phyloP scores from a whole-genome alignment of 352 stramenopile species.

The Globisporangium splendens region DNA sequence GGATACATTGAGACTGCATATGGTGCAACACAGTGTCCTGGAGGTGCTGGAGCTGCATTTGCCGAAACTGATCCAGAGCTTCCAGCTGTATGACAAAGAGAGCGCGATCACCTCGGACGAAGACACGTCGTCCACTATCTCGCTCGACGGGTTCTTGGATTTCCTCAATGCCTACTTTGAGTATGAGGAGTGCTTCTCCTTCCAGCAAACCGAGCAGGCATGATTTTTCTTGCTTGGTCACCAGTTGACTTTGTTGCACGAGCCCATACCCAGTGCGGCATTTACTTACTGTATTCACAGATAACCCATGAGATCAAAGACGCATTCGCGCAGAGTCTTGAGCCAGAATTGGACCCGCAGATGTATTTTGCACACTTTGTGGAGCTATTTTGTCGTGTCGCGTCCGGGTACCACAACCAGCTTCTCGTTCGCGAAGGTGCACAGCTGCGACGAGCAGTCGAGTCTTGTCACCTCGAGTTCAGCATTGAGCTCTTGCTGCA shows the following conservation, averaged over 20 bases:
- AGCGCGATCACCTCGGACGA: constrained; percentile 16
- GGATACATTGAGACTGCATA: constrained; percentile 44
- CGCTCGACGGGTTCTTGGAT: constrained; percentile 67
- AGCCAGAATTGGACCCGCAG: not conserved
- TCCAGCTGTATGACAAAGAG: constrained; percentile 50
- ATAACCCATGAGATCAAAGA: constrained; percentile 18
- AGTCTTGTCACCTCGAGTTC: constrained; percentile 61
- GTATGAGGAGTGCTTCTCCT: constrained; percentile 71
- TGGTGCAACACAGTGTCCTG: constrained; percentile 40
- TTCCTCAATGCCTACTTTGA: constrained; percentile 80
- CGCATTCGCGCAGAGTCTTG: constrained; percentile 7
- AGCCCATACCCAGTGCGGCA: no score
- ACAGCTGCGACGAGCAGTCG: constrained; percentile 45
- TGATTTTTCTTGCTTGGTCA: constrained; percentile 15
- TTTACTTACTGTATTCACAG: not conserved
- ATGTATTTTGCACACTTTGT: constrained; percentile 62
- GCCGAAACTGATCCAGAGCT: constrained; percentile 43
- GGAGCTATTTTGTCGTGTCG: constrained; percentile 61
- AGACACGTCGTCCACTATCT: constrained; percentile 34
- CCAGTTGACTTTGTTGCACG: constrained; percentile 6
- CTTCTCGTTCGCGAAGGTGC: constrained; percentile 43
- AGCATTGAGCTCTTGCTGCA: constrained; percentile 55
- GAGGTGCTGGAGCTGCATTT: constrained; percentile 48
- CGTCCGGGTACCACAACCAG: constrained; percentile 45
- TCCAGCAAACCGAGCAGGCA: constrained; percentile 33